phyloP scores from a whole-genome alignment of 1,284 basidiomycete species.

The Moesziomyces parantarcticus region DNA sequence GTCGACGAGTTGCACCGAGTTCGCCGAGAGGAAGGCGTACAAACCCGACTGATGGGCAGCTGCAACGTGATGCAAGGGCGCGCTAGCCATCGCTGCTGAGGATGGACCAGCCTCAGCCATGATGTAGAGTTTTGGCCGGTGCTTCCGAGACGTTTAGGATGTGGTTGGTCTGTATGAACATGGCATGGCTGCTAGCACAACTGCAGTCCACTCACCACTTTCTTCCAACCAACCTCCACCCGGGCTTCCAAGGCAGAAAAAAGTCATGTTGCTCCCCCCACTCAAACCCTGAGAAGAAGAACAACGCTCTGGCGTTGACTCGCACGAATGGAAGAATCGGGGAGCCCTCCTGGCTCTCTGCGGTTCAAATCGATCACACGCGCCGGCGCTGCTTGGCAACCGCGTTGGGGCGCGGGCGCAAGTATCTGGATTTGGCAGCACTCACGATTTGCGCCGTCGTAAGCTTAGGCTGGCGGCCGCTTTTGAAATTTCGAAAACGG shows the following conservation, averaged over 20 bases:
- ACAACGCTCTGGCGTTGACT: conserved; percentile 2
- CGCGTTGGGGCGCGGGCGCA: no score
- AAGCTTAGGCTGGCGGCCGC: no score
- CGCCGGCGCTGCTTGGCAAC: conserved; percentile 7
- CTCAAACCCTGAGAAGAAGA: conserved; percentile 10
- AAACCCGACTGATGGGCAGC: conserved; percentile 30
- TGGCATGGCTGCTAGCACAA: background rate
- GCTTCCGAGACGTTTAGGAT: no score
- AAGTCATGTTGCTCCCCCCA: background rate
- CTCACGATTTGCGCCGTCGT: no score
- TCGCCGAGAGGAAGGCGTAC: conserved; percentile 41
- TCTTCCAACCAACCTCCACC: conserved; percentile 41
- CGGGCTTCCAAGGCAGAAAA: background rate
- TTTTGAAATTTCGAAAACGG: background rate
- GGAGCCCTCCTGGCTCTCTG: background rate
- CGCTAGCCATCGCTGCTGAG: conserved; percentile 23
- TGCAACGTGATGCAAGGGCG: conserved; percentile 40
- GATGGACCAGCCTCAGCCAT: conserved; percentile 48
- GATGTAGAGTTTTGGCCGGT: background rate
- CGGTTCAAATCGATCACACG: conserved; percentile 37
- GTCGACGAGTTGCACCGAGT: conserved; percentile 44
- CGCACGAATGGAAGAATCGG: conserved; percentile 22
- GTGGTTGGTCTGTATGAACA: no score
- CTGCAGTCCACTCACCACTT: conserved; percentile 3
- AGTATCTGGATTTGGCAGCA: background rate